These are phyloP conservation scores for Penicillium pulvis DNA, from an alignment of 495 filamentous ascomycete genomes.

Conservation along the genomic window DNA sequence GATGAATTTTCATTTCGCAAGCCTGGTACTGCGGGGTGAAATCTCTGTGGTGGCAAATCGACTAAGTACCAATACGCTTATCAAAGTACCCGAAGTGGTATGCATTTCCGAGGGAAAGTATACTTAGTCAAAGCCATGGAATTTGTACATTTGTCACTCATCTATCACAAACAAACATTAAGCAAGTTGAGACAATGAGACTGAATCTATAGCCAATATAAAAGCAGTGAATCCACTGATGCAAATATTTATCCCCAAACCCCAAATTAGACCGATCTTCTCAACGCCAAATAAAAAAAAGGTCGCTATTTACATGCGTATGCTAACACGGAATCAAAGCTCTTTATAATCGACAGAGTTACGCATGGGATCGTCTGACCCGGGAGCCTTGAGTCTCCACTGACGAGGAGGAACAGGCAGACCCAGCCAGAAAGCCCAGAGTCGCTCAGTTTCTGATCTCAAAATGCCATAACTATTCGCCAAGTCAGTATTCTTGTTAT, in stretches of 20 bases:
- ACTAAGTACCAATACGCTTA: conserved; percentile 13
- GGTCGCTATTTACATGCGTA: conserved; percentile 20
- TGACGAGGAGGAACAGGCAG: conserved; percentile 67
- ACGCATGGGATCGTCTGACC: conserved; percentile 1
- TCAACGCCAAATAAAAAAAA: conserved; percentile 12
- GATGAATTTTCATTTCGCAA: background rate
- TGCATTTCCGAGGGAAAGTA: background rate
- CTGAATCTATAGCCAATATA: background rate
- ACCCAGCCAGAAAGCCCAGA: conserved; percentile 81
- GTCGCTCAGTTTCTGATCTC: conserved; percentile 58
- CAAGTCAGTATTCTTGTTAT: background rate
- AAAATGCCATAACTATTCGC: conserved; percentile 59
- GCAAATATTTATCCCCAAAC: conserved; percentile 1
- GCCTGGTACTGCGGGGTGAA: conserved; percentile 6
- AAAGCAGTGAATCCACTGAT: conserved; percentile 5
- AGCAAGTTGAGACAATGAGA: background rate
- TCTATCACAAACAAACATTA: background rate
- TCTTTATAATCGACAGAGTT: background rate
- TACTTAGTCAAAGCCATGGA: background rate
- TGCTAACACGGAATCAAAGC: conserved; percentile 7
- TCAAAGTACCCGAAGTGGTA: background rate
- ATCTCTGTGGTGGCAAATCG: conserved; percentile 26
- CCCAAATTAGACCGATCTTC: conserved; percentile 5
- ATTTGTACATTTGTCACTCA: background rate
- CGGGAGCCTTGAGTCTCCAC: conserved; percentile 62